Percentiles rank a stretch among this genome's conserved stretches.
These are phyloP conservation scores for Metarhizium humberi DNA, from an alignment of 2,329 filamentous ascomycete species.

Conservation along the genomic window DNA sequence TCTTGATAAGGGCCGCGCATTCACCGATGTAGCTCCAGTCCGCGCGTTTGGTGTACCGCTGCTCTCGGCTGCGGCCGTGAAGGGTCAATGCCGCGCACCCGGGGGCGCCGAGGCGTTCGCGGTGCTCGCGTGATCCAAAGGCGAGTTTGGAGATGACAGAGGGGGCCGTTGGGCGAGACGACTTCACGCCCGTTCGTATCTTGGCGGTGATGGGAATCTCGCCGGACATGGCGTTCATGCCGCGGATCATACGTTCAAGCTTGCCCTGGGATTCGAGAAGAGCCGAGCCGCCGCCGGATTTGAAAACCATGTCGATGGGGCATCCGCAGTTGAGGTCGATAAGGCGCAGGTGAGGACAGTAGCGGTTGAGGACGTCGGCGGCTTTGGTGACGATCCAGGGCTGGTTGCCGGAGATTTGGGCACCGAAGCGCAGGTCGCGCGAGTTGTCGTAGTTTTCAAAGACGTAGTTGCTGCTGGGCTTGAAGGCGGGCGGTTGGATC, in stretches of 20 bases:
- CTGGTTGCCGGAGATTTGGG: constrained; percentile 86
- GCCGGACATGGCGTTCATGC: constrained; percentile 90
- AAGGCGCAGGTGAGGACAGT: constrained; percentile 75
- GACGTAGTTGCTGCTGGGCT: constrained; percentile 36
- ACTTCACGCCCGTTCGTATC: constrained; percentile 83
- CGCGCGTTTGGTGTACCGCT: constrained; percentile 85
- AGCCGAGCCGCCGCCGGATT: constrained; percentile 80
- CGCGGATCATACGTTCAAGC: constrained; percentile 86
- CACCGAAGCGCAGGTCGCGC: constrained; percentile 80
- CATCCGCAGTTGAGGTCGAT: constrained; percentile 97
- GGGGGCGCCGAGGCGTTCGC: constrained; percentile 60
- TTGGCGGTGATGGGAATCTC: constrained; percentile 91
- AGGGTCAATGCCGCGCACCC: constrained; percentile 94
- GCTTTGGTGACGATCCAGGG: constrained; percentile 86
- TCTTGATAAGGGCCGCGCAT: constrained; percentile 74
- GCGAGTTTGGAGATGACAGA: constrained; percentile 77
- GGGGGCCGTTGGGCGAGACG: constrained; percentile 67
- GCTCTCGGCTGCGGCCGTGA: constrained; percentile 86
- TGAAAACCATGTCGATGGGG: constrained; percentile 89
- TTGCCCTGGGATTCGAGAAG: constrained; percentile 83
- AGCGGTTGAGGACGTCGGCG: constrained; percentile 67
- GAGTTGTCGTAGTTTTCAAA: constrained; percentile 73
- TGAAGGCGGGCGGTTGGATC: constrained; percentile 59
- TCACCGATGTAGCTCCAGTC: constrained; percentile 94
- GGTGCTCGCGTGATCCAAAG: constrained; percentile 66